Evolutionary conservation across 2,329 filamentous ascomycete genomes (phyloP).

Genomic region (Colletotrichum noveboracense): DNA sequence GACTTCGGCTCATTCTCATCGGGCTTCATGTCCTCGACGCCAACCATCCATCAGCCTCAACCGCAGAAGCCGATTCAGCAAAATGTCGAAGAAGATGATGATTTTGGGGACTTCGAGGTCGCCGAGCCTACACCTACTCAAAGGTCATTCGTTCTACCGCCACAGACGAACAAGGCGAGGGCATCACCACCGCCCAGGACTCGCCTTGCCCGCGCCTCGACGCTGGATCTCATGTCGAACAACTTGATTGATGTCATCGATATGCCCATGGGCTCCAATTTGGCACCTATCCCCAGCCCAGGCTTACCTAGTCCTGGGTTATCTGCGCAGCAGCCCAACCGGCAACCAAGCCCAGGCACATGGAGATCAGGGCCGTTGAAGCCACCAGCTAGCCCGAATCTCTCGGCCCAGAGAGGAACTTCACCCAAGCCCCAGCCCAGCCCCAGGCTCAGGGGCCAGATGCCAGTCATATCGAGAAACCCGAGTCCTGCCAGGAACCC

Average conservation of each 20-base stretch:
- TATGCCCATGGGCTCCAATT: neutral
- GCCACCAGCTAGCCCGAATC: neutral
- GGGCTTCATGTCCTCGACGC: constrained; percentile 10
- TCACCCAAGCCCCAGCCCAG: constrained; percentile 25
- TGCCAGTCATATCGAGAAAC: neutral
- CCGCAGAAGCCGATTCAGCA: neutral
- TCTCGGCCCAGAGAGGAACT: neutral
- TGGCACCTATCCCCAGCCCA: constrained; percentile 15
- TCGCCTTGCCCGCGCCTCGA: constrained; percentile 51
- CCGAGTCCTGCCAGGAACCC: neutral
- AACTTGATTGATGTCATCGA: constrained; percentile 48
- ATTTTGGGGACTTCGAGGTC: constrained; percentile 72
- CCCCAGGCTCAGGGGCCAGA: constrained; percentile 19
- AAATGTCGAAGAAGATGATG: constrained; percentile 63
- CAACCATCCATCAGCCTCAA: constrained; percentile 21
- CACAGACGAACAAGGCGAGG: constrained; percentile 3
- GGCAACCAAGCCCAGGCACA: neutral
- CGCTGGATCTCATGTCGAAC: constrained; percentile 59
- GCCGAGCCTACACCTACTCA: constrained; percentile 41
- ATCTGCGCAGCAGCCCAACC: neutral
- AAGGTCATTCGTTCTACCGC: constrained; percentile 16
- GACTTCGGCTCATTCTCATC: constrained; percentile 21
- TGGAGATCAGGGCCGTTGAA: neutral
- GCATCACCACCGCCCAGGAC: constrained; percentile 26
- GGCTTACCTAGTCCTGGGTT: neutral